These are phyloP conservation scores for Coemansia sp. DNA, from an alignment of 192 early-diverging fungal genomes.

Conservation along the genomic window DNA sequence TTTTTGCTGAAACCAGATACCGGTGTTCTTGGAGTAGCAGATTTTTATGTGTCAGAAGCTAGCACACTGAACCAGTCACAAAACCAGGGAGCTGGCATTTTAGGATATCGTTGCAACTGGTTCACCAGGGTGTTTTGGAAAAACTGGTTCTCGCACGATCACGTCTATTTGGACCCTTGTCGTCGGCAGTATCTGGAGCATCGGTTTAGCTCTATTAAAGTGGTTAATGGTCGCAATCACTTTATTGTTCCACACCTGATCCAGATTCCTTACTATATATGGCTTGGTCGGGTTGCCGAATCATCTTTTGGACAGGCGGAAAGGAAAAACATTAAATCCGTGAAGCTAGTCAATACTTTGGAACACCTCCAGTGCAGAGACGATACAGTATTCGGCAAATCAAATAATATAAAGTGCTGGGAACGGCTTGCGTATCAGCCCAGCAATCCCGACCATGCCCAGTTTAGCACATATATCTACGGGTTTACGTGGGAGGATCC, in stretches of 20 bases:
- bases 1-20: constrained; percentile 58
- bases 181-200: constrained; percentile 86
- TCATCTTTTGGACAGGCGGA: too few species aligned
- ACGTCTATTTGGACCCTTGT: constrained; percentile 74
- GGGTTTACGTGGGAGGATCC: constrained; percentile 90
- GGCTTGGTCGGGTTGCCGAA: constrained; percentile 61
- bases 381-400: not conserved
- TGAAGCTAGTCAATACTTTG: too few species aligned
- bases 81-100: constrained; percentile 42
- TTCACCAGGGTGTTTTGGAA: constrained; percentile 82
- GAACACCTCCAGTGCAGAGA: not conserved
- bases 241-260: constrained; percentile 70
- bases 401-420: constrained; percentile 8
- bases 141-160: constrained; percentile 86
- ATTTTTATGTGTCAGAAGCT: constrained; percentile 74
- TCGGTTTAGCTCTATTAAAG: constrained; percentile 76
- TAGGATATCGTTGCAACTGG: constrained; percentile 74
- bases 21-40: constrained; percentile 76
- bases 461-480: constrained; percentile 84
- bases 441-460: constrained; percentile 58
- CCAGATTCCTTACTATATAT: constrained; percentile 87
- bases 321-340: too few species aligned
- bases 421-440: constrained; percentile 60
- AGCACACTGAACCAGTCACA: constrained; percentile 11
- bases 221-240: constrained; percentile 70